Evolutionary conservation across 257 asterid species (phyloP).

Genomic region (Osmanthus fragrans): DNA sequence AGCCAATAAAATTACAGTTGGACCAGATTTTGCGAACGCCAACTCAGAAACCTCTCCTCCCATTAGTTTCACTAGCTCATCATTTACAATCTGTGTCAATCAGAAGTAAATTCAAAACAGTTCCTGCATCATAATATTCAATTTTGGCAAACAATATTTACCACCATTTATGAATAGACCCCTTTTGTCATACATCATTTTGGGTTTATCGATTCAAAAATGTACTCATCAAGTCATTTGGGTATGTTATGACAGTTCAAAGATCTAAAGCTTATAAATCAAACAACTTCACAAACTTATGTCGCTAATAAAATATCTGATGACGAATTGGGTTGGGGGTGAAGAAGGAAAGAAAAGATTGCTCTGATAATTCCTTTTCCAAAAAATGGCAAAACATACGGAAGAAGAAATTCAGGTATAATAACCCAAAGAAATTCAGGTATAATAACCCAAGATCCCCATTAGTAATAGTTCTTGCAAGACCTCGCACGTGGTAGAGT

Average conservation of each 20-base stretch:
- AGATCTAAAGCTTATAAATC: slow-evolving; percentile 3
- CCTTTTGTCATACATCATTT: slow-evolving; percentile 3
- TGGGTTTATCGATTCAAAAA: neutral
- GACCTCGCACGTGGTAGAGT: neutral
- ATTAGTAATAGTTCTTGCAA: neutral
- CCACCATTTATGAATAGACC: slow-evolving; percentile 7
- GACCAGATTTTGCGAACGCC: slow-evolving; percentile 68
- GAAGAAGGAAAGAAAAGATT: neutral
- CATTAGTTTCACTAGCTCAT: slow-evolving; percentile 90
- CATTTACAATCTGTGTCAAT: slow-evolving; percentile 65
- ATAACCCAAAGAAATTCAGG: neutral
- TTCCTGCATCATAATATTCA: slow-evolving; percentile 15
- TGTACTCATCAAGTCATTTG: slow-evolving; percentile 8
- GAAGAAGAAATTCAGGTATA: neutral
- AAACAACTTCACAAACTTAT: slow-evolving; percentile 11
- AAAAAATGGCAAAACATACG: neutral
- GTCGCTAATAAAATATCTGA: neutral
- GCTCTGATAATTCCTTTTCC: neutral
- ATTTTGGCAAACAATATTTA: slow-evolving; percentile 6
- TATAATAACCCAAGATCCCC: neutral
- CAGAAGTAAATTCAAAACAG: slow-evolving; percentile 11
- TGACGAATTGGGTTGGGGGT: neutral
- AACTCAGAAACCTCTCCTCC: slow-evolving; percentile 97
- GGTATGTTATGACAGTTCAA: neutral
- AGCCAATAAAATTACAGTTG: slow-evolving; percentile 88